phyloP scores from a whole-genome alignment of 352 stramenopile genomes.

The Chrysophaeum taylorii region DNA sequence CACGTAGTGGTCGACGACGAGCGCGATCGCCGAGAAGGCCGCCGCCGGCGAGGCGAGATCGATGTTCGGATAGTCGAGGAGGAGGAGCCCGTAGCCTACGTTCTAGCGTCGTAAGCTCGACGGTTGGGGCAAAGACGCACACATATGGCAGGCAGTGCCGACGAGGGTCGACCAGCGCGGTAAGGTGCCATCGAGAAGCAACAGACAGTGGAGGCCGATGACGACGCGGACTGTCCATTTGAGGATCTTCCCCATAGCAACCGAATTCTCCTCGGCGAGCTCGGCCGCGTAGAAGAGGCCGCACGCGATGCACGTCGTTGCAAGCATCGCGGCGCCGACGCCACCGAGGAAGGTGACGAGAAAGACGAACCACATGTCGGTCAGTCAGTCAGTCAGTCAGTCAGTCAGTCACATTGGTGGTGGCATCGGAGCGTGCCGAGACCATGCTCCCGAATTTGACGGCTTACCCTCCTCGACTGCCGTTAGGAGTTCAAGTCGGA shows the following conservation, averaged over 20 bases:
- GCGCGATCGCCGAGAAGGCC: background rate
- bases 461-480: too few relatives aligned
- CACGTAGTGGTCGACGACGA: background rate
- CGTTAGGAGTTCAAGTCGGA: too few relatives aligned
- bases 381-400: too few relatives aligned
- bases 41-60: background rate
- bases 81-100: background rate
- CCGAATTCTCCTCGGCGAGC: conserved; percentile 4
- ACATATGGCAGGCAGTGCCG: background rate
- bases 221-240: background rate
- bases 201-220: background rate
- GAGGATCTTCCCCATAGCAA: background rate
- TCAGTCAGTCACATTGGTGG: too few relatives aligned
- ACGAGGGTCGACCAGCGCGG: background rate
- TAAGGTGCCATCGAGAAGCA: background rate
- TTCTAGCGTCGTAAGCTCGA: too few relatives aligned
- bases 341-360: background rate
- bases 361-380: background rate
- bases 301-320: background rate
- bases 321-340: background rate
- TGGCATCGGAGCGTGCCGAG: too few relatives aligned
- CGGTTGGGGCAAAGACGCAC: too few relatives aligned
- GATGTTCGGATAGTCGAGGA: background rate
- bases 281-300: conserved; percentile 2
- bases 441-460: too few relatives aligned